Evolutionary conservation across 2,329 filamentous ascomycete species (phyloP).

Genomic region (Huntiella decipiens): DNA sequence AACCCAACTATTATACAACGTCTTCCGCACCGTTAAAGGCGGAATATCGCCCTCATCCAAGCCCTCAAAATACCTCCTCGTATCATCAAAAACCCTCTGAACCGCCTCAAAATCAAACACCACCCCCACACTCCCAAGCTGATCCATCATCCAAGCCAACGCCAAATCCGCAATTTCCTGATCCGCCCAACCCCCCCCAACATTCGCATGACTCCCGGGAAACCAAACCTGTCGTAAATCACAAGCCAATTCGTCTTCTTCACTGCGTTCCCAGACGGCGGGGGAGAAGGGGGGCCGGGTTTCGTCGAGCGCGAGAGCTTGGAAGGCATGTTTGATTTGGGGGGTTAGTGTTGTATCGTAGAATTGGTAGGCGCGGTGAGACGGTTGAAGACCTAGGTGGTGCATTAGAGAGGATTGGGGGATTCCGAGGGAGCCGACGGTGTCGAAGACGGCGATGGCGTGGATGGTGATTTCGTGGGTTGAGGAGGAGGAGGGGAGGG

Average conservation of each 20-base stretch:
- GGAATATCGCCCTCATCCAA: conserved; percentile 27
- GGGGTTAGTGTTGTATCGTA: conserved; percentile 34
- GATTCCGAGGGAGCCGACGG: conserved; percentile 24
- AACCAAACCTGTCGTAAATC: conserved; percentile 42
- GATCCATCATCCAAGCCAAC: conserved; percentile 34
- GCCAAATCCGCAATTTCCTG: conserved; percentile 22
- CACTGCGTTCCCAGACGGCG: conserved; percentile 31
- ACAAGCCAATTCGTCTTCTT: conserved; percentile 4
- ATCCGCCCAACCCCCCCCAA: conserved; percentile 47
- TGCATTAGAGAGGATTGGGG: conserved; percentile 27
- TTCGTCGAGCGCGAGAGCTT: conserved; percentile 40
- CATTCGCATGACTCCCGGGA: conserved; percentile 50
- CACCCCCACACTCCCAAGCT: conserved; percentile 30
- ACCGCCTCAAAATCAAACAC: conserved; percentile 26
- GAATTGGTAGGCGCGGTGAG: conserved; percentile 30
- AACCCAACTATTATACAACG: not conserved
- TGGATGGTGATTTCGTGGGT: conserved; percentile 13
- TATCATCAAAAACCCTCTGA: conserved; percentile 14
- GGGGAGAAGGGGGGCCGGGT: conserved; percentile 34
- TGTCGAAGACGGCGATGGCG: conserved; percentile 29
- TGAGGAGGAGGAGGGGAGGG: not conserved
- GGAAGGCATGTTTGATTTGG: conserved; percentile 37
- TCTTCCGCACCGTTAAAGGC: conserved; percentile 26
- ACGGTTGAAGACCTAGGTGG: conserved; percentile 26
- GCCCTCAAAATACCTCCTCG: conserved; percentile 17